Base-by-base conservation (phyloP, 257 asterid species). In the Solanum tarapatanum region DNA sequence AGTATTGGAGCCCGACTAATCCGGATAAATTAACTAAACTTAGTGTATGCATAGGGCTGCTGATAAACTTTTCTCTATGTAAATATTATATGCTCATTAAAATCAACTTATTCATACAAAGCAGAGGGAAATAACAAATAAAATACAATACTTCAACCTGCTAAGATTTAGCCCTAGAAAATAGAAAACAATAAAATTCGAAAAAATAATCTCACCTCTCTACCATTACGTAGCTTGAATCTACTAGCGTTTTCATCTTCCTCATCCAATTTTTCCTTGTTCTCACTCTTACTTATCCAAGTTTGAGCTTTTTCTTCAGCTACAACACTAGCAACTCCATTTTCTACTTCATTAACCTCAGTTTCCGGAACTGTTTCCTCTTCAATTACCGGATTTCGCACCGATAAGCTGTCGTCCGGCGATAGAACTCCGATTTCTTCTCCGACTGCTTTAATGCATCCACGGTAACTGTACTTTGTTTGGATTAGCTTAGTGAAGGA, bases 141-240 rank as follows among this genome's bases (percentile, higher is more conserved):
- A 73, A 86, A 73, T 21, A 72, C 43, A 73, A 73, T 10, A 73
- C 48, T 73, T 73, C 14, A 73, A 33, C 45, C 26, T 73, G 43
- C 26, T 72, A 72, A 33, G 24, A 17, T 72, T 72, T 72, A 37
- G 14, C 43, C 79, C 43, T 72, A 32, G 4, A 16, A 72, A 32
- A 26, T 21, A 13, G 68, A 84, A n/a, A 69, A 5, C 4, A 12
- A 77, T 13, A 33, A 32, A 72, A 72, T 7, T 72, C 19, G 14
- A 7, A 32, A 55, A 7, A 28, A 30, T 60, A n/a, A 58, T 2
- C n/a, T 35, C 89, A 95, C 99, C 98, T 97, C 98, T 86, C 94
- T 92, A 73, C 97, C 98, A 88, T 95, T 93, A 69, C 94, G 91
- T 70, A 93, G 89, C 83, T 91, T 97, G 91, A 92, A 97, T 82